Conservation (phyloP, 768 basidiomycete genomes). For the Strobilomyces confusus region DNA sequence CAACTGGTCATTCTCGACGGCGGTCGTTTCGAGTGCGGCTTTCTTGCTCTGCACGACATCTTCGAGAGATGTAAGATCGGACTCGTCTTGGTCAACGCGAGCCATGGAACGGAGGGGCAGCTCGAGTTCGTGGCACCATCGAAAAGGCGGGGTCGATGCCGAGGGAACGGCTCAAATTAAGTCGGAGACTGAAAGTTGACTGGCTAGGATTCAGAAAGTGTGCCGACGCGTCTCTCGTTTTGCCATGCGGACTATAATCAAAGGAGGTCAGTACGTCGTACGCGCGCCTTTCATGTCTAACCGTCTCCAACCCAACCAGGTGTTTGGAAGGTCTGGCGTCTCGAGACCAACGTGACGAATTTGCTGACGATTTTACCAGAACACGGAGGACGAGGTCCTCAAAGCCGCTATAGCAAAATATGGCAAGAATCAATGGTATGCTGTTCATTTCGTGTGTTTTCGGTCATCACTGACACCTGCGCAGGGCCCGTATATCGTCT, state of each 20-base stretch:
- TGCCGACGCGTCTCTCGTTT: neutral
- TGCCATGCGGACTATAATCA: constrained; percentile 84
- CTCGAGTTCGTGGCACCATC: neutral
- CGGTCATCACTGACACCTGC: neutral
- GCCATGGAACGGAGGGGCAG: neutral
- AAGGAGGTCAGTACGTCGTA: constrained; percentile 58
- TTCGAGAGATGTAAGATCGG: constrained; percentile 17
- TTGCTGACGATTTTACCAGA: constrained; percentile 41
- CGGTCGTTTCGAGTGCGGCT: neutral
- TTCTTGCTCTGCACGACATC: neutral
- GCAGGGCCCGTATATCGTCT: constrained; percentile 95
- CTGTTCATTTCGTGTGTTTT: neutral
- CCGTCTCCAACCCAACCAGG: constrained; percentile 35
- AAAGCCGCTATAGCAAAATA: constrained; percentile 99
- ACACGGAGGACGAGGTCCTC: constrained; percentile 96
- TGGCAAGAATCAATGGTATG: constrained; percentile 91
- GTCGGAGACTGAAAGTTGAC: constrained; percentile 21
- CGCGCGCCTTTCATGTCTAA: neutral
- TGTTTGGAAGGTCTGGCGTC: constrained; percentile 69
- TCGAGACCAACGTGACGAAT: neutral
- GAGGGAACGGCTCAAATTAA: constrained; percentile 1
- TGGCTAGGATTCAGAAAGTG: constrained; percentile 6
- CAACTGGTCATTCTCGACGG: neutral
- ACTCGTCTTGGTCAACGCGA: neutral
- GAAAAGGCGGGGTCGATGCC: constrained; percentile 8